phyloP scores from a whole-genome alignment of 2,329 filamentous ascomycete genomes.

The Daldinia sp. region DNA sequence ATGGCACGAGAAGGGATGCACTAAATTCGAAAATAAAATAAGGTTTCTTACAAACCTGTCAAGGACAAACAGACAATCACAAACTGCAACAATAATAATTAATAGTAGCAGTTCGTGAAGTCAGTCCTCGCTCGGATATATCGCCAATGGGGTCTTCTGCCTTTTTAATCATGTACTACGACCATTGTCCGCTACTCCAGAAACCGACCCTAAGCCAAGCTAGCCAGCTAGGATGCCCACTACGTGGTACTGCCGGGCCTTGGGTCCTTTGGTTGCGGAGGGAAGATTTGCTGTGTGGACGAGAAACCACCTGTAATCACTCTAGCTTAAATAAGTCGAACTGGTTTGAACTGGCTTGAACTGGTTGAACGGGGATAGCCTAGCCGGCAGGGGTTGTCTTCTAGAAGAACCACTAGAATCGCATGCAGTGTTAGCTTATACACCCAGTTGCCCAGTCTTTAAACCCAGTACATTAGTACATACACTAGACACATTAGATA shows the following conservation, averaged over 20 bases:
- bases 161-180: slow-evolving; percentile 35
- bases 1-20: neutral
- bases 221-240: slow-evolving; percentile 20
- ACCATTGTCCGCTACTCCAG: slow-evolving; percentile 20
- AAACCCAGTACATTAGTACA: no score
- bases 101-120: slow-evolving; percentile 13
- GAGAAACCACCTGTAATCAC: slow-evolving; percentile 31
- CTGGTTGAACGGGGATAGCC: slow-evolving; percentile 25
- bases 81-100: neutral
- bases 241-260: slow-evolving; percentile 31
- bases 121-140: slow-evolving; percentile 15
- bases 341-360: no score
- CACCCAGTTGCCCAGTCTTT: no score
- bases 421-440: slow-evolving; percentile 27
- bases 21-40: neutral
- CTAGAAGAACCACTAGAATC: slow-evolving; percentile 40
- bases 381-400: slow-evolving; percentile 34
- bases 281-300: slow-evolving; percentile 28
- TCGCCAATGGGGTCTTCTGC: slow-evolving; percentile 34
- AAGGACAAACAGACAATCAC: neutral
- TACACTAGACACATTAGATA: no score
- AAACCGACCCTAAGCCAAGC: slow-evolving; percentile 20
- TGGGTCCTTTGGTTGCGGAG: slow-evolving; percentile 30
- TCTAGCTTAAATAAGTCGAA: slow-evolving; percentile 30
- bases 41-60: neutral